These are phyloP conservation scores for Lepiota venenata DNA, from an alignment of 768 basidiomycete species.

Conservation along the genomic window DNA sequence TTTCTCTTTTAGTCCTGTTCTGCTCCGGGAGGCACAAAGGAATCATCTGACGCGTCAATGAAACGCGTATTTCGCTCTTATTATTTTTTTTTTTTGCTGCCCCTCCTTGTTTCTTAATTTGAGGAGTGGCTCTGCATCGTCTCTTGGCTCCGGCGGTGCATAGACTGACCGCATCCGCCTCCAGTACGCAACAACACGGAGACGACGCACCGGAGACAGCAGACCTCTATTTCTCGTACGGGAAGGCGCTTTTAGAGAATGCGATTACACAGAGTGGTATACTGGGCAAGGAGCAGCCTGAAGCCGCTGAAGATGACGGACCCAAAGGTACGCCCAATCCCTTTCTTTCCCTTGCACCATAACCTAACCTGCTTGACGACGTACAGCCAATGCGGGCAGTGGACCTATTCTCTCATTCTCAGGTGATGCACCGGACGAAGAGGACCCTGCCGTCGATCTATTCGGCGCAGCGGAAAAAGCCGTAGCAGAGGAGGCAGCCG, in stretches of 20 bases:
- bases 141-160: background rate
- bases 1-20: constrained; percentile 11
- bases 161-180: background rate
- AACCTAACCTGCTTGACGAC: constrained; percentile 11
- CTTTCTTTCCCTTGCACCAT: constrained; percentile 3
- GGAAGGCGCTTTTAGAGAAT: constrained; percentile 90
- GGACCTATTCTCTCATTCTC: constrained; percentile 75
- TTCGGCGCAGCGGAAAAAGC: constrained; percentile 52
- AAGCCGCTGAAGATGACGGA: constrained; percentile 43
- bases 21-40: background rate
- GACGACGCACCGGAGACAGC: constrained; percentile 84
- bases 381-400: constrained; percentile 34
- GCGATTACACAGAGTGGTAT: constrained; percentile 85
- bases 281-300: constrained; percentile 82
- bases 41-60: constrained; percentile 7
- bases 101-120: constrained; percentile 4
- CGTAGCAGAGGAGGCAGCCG: constrained; percentile 48
- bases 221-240: constrained; percentile 88
- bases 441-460: constrained; percentile 57
- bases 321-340: constrained; percentile 25
- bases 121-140: constrained; percentile 6
- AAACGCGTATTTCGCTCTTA: constrained; percentile 15
- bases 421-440: constrained; percentile 68
- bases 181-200: constrained; percentile 68
- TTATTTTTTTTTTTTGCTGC: constrained; percentile 5